Base-by-base conservation (phyloP, 1,284 basidiomycete species). In the Microbotryum violaceum region DNA sequence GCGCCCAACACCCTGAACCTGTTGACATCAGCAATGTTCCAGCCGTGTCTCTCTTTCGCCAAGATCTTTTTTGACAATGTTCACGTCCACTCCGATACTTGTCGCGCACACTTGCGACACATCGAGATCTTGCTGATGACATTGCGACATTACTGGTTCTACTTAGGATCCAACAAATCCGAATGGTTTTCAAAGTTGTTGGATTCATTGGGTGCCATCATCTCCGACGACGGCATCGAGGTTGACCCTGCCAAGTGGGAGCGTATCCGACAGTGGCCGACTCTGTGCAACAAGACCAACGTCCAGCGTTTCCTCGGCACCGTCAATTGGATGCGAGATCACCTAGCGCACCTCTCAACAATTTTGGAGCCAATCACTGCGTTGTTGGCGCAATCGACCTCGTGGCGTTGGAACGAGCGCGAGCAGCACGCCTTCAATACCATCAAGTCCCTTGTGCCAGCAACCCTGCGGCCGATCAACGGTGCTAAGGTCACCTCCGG, bases 291-390 rank as follows among this genome's bases (percentile, higher is more conserved):
- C 12, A 75, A 73, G 45, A 71, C 77, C n/a, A 75, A 78, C n/a
- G 69, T 81, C 0, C 76, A 77, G 51, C 59, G 70, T 18, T 80
- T 80, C 50, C 56, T 80, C 0, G 79, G 78, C 1, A 65, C 78
- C 0, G 72, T 79, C 0, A 71, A 79, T 25, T 80, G 79, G 63
- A 57, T 80, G 0, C 70, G 74, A 0, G 70, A 73, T 16, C 78
- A 78, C 60, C 65, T 80, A 54, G 78, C 76, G 0, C 71, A 77
- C 42, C 64, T 80, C 0, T 69, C 74, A 0, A 64, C 70, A 6
- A 37, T 9, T 14, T 37, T 50, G 76, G 25, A 37, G 54, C 29
- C 14, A 42, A 52, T 37, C 59, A 2, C 74, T 73, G 54, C 25
- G 57, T 6, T 72, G 70, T 70, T 37, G 68, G 9, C 75, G 74